Base-by-base conservation (phyloP, 345 rosid genomes). In the Linum usitatissimum region DNA sequence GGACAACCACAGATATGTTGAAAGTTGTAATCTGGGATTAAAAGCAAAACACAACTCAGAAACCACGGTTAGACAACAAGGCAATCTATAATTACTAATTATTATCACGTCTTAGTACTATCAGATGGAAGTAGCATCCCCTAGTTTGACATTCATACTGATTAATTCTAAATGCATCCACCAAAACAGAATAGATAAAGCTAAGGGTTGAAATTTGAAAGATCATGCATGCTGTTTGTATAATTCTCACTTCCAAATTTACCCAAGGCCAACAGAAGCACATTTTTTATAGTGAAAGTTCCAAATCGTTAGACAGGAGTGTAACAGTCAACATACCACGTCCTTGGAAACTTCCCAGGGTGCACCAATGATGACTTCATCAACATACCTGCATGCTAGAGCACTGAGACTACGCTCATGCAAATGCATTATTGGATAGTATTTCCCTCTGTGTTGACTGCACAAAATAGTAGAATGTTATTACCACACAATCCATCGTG, bases 381-480 rank as follows among this genome's bases (percentile, higher is more conserved):
- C 94, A 18, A 84, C 90, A 71, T 86, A 79, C 28, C 84, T 84
- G 61, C 94, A 86, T 42, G 90, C 90, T 76, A 86, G 67, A 53
- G 84, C 90, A 64, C 85, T 84, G 65, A 86, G 76, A 70, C 94
- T 86, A 77, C 94, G 76, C 72, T 86, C 94, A 68, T 86, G 90
- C 64, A 86, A 86, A 81, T 79, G 83, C 90, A 86, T 86, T 69
- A 84, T 86, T 58, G 94, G 94, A 18, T 83, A 86, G 71, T 84
- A 87, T 9, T 72, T 72, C 60, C 88, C 90, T 76, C 90, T 82
- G 67, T 77, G 79, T 48, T 79, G 77, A 77, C 94, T 86, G 82
- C 75, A 79, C 34, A 69, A 49, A 34, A 53, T 63, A 77, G 56
- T 38, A 30, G 10, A 57, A 55, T 28, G 1, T 55, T 20, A 9